Evolutionary conservation across 2,329 filamentous ascomycete genomes (phyloP), one percentile per base, ranked within the genome.

Genomic region (Beauveria rudraprayagi): DNA sequence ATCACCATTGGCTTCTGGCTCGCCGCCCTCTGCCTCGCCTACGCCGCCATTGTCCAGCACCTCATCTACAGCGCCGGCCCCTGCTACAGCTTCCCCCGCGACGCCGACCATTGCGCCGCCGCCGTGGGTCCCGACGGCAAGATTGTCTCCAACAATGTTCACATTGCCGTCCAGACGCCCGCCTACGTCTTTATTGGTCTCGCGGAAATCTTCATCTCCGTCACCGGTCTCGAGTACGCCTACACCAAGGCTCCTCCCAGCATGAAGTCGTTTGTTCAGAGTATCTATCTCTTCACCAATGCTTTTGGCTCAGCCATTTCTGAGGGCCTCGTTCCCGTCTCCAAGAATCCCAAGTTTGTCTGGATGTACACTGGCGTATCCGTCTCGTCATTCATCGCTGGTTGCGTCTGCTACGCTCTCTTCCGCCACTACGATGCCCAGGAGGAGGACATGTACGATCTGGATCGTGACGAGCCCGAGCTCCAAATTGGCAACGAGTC

Each of bases 141-240:
- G 67, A 64, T 71, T 66, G 64, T 75, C 2, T 71, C 75, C 60
- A 76, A 76, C 64, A 69, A 77, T 51, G 75, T 86, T 37, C 78
- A 83, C 66, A 82, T 86, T 44, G 81, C 80, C 68, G 71, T 86
- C 43, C 77, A 78, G 66, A 70, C 74, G 0, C 76, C 85, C 14
- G 84, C 81, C 34, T 82, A 84, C 22, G 70, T 86, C 53, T 76
- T 86, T 52, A 82, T 85, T 30, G 83, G 80, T 22, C 71, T 83
- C 16, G 77, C 82, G 0, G 83, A 87, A 70, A 85, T 87, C 61
- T 83, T 87, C 67, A 83, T 83, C 52, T 86, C 83, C 11, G 84
- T 90, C 63, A 88, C 87, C 1, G 83, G 84, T 63, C 80, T 89
- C 11, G 88, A 91, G 70, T 90, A 90, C 66, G 87, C 86, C 19